Percentiles rank a stretch among this genome's conserved stretches.
Conservation (phyloP, 2,329 filamentous ascomycete species). For the Polychaeton citri region DNA sequence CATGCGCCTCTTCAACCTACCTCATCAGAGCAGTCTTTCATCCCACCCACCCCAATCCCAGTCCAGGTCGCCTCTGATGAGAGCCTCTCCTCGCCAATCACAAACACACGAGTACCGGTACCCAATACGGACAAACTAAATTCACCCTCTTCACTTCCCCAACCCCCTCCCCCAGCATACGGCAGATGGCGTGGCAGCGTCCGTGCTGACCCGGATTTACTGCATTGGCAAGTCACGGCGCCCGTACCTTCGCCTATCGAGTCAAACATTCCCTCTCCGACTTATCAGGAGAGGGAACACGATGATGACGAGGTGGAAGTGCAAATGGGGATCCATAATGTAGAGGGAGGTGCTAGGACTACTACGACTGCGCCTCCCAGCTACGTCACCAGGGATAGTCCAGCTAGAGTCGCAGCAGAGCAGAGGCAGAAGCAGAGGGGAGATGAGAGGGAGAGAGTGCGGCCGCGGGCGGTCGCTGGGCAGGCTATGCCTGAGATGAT, state of each 20-base stretch:
- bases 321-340: not conserved
- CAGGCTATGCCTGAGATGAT: slow-evolving; percentile 17
- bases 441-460: no score
- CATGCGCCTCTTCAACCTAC: slow-evolving; percentile 27
- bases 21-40: slow-evolving; percentile 46
- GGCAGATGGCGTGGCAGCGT: slow-evolving; percentile 75
- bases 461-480: no score
- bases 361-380: slow-evolving; percentile 9
- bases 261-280: slow-evolving; percentile 16
- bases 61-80: slow-evolving; percentile 54
- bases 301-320: slow-evolving; percentile 4
- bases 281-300: slow-evolving; percentile 15
- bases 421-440: no score
- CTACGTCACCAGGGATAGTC: slow-evolving; percentile 16
- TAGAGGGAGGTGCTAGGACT: not conserved
- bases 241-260: slow-evolving; percentile 10
- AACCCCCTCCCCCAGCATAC: slow-evolving; percentile 63
- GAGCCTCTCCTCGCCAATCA: slow-evolving; percentile 10
- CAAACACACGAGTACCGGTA: slow-evolving; percentile 8
- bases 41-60: slow-evolving; percentile 60
- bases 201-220: slow-evolving; percentile 65
- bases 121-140: slow-evolving; percentile 2
- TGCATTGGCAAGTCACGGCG: slow-evolving; percentile 50
- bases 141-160: not conserved
- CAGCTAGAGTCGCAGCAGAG: slow-evolving; percentile 8